Evolutionary conservation across 176 grass and related monocot species (phyloP).

Genomic region (Stipa capillata): DNA sequence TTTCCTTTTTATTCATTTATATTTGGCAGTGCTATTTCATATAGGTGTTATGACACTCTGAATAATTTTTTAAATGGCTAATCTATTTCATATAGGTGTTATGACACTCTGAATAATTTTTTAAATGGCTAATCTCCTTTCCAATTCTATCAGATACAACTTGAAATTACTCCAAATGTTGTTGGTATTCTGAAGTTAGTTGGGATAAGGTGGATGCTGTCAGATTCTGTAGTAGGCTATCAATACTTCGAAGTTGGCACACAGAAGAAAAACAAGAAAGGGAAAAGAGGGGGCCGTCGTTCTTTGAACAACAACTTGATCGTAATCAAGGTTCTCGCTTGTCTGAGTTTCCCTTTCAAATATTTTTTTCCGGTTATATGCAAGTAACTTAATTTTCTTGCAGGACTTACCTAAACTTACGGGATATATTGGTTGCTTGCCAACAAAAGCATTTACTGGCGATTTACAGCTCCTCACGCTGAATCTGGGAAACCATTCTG

Average conservation of each 20-base stretch:
- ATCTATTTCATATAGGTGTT: neutral
- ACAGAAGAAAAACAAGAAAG: constrained; percentile 80
- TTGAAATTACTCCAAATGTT: constrained; percentile 86
- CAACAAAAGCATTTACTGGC: constrained; percentile 62
- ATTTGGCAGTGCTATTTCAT: neutral
- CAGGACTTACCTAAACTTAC: constrained; percentile 87
- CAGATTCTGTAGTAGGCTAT: constrained; percentile 86
- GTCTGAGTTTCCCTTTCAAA: constrained; percentile 2
- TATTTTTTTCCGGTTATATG: constrained; percentile 11
- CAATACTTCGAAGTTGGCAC: constrained; percentile 65
- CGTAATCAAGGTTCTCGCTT: constrained; percentile 76
- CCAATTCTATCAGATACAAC: constrained; percentile 77
- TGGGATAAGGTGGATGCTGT: constrained; percentile 88
- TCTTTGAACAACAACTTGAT: constrained; percentile 51
- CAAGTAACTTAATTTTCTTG: constrained; percentile 22
- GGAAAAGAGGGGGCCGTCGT: constrained; percentile 32
- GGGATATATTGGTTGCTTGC: constrained; percentile 63
- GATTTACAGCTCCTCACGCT: constrained; percentile 69
- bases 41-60: neutral
- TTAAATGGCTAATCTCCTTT: neutral
- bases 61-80: neutral
- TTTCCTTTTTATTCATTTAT: constrained; percentile 6
- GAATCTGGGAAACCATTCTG: constrained; percentile 71
- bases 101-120: neutral
- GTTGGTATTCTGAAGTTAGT: constrained; percentile 86